phyloP scores from a whole-genome alignment of 2,329 filamentous ascomycete genomes.

The Gliomastix tumulicola region DNA sequence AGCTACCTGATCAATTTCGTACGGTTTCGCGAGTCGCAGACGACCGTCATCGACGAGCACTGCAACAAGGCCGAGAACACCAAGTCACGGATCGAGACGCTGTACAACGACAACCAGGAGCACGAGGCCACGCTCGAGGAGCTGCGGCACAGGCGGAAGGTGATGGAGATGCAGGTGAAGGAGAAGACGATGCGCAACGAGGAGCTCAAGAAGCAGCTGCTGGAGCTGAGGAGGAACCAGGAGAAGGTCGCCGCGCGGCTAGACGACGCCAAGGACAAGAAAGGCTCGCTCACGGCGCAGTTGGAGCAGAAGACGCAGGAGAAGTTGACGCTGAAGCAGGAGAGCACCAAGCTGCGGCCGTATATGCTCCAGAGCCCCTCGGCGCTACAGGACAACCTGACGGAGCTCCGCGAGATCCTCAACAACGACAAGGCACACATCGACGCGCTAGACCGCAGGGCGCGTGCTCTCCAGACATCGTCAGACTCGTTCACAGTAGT shows the following conservation, averaged over 20 bases:
- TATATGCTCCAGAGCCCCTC: conserved; percentile 88
- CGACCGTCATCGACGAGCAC: conserved; percentile 81
- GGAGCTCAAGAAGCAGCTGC: conserved; percentile 72
- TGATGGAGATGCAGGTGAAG: conserved; percentile 73
- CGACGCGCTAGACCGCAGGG: conserved; percentile 77
- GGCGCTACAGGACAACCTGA: conserved; percentile 72
- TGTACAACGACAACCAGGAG: conserved; percentile 81
- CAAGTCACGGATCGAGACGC: conserved; percentile 78
- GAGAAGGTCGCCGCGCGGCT: conserved; percentile 76
- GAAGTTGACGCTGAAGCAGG: conserved; percentile 67
- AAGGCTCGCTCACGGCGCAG: conserved; percentile 63
- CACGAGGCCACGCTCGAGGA: conserved; percentile 75
- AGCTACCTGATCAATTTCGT: conserved; percentile 99
- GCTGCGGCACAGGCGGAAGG: conserved; percentile 71
- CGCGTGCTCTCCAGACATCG: conserved; percentile 86
- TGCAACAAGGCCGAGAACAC: conserved; percentile 85
- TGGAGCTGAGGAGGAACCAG: conserved; percentile 76
- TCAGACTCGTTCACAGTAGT: conserved; percentile 85
- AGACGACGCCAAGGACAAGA: conserved; percentile 76
- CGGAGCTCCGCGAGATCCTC: conserved; percentile 75
- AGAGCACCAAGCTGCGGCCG: conserved; percentile 81
- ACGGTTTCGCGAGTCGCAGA: conserved; percentile 90
- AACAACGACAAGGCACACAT: conserved; percentile 76
- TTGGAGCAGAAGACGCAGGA: conserved; percentile 67
- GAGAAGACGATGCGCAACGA: conserved; percentile 84